Percentiles rank a stretch among this genome's conserved stretches.
phyloP scores from a whole-genome alignment of 75 land plant genomes.

The Selaginella tamariscina region DNA sequence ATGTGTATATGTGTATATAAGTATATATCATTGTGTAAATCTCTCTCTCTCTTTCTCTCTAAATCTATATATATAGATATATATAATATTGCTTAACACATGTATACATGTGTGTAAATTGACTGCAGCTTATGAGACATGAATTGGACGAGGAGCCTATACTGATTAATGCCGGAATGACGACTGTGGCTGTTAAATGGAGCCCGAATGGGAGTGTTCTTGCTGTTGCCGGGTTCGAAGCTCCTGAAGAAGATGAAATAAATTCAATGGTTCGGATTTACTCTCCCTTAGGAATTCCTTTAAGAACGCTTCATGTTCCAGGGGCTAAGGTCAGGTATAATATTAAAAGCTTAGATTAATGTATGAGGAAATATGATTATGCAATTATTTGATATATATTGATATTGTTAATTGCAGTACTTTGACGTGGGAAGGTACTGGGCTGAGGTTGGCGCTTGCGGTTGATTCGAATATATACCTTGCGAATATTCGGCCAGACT shows the following conservation, averaged over 20 bases:
- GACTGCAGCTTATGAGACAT: constrained; percentile 36
- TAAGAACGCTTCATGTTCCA: constrained; percentile 26
- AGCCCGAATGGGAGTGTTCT: constrained; percentile 31
- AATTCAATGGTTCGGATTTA: constrained; percentile 29
- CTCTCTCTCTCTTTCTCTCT: no score
- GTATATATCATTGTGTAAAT: no score
- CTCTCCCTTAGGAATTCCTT: constrained; percentile 25
- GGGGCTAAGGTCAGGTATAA: constrained; percentile 24
- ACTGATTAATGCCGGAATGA: constrained; percentile 22
- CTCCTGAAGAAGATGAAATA: constrained; percentile 15
- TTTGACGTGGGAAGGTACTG: constrained; percentile 35
- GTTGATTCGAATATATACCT: constrained; percentile 34
- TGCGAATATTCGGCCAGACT: constrained; percentile 33
- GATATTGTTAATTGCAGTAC: constrained; percentile 16
- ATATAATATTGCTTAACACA: no score
- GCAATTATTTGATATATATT: no score
- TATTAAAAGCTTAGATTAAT: neutral
- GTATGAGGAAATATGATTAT: no score
- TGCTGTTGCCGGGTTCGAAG: constrained; percentile 24
- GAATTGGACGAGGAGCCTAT: constrained; percentile 35
- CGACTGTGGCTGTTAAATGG: constrained; percentile 25
- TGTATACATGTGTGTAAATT: no score
- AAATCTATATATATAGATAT: no score
- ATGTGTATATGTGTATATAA: neutral
- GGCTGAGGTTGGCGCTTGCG: constrained; percentile 30